phyloP scores from a whole-genome alignment of 768 basidiomycete genomes.

The Sporobolomyces roseus region DNA sequence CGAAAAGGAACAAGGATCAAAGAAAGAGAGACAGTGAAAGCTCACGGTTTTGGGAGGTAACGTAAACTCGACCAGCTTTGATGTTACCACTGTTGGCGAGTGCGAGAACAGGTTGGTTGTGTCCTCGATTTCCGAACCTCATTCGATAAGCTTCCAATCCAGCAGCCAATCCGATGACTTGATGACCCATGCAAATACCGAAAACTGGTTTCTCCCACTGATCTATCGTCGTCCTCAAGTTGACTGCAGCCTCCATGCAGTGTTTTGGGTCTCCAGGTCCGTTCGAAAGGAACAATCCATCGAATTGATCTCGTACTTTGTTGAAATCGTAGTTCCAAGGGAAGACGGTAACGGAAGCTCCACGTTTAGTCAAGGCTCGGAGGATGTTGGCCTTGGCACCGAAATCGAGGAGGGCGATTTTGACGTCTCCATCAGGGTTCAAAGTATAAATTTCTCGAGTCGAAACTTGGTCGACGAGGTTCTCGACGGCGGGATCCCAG shows the following conservation, averaged over 20 bases:
- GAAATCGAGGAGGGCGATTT: constrained; percentile 93
- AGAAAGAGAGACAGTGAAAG: constrained; percentile 26
- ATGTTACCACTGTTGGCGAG: constrained; percentile 89
- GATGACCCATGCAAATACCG: constrained; percentile 99
- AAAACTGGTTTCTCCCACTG: constrained; percentile 95
- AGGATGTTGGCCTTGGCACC: constrained; percentile 97
- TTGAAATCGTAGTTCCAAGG: constrained; percentile 99
- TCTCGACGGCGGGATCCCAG: constrained; percentile 88
- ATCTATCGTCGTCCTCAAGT: constrained; percentile 70
- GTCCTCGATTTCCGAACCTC: constrained; percentile 99
- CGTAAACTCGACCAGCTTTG: constrained; percentile 92
- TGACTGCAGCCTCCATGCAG: constrained; percentile 76
- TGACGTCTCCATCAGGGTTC: constrained; percentile 79
- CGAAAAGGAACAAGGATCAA: no score
- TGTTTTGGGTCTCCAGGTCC: constrained; percentile 91
- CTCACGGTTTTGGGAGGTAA: constrained; percentile 68
- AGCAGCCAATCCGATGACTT: constrained; percentile 94
- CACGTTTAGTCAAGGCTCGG: constrained; percentile 83
- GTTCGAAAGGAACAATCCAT: constrained; percentile 93
- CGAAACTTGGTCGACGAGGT: constrained; percentile 89
- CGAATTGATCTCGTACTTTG: constrained; percentile 77
- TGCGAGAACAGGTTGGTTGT: constrained; percentile 97
- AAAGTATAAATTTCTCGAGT: constrained; percentile 77
- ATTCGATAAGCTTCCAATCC: constrained; percentile 95
- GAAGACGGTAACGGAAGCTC: constrained; percentile 86